Percentiles rank a stretch among this genome's conserved stretches.
Evolutionary conservation across 306 rosid species (phyloP).

Genomic region (Quercus robur): DNA sequence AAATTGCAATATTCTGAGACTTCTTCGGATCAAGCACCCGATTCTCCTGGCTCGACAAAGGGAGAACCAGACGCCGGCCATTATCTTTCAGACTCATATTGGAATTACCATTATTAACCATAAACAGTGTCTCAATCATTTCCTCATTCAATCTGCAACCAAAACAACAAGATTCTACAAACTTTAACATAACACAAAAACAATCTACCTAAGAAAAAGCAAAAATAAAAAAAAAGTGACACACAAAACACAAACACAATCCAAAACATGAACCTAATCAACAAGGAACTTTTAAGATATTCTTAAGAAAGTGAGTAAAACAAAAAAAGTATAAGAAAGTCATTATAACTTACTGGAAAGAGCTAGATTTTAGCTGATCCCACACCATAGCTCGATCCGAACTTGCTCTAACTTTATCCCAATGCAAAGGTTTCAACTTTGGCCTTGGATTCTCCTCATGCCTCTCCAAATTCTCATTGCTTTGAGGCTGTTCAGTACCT

Average conservation of each 20-base stretch:
- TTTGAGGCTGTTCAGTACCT: constrained; percentile 9
- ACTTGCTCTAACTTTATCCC: constrained; percentile 84
- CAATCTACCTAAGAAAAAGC: neutral
- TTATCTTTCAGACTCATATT: constrained; percentile 45
- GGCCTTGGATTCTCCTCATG: constrained; percentile 49
- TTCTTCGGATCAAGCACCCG: constrained; percentile 89
- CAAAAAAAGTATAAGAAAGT: neutral
- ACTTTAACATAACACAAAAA: neutral
- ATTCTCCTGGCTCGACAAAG: constrained; percentile 47
- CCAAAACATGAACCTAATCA: neutral
- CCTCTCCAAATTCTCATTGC: constrained; percentile 12
- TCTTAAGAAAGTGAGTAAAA: neutral
- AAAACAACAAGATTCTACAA: neutral
- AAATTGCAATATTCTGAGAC: constrained; percentile 91
- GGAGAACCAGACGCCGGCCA: constrained; percentile 39
- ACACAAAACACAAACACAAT: neutral
- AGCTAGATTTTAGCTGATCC: constrained; percentile 85
- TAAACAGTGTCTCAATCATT: constrained; percentile 85
- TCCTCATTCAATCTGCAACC: constrained; percentile 84
- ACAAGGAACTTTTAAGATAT: neutral
- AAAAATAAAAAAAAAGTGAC: neutral
- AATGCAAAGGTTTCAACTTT: constrained; percentile 85
- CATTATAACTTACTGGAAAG: constrained; percentile 67
- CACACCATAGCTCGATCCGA: constrained; percentile 86
- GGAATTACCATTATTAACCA: constrained; percentile 38